phyloP scores from a whole-genome alignment of 2,329 filamentous ascomycete species.

The Xylariaceae sp. region DNA sequence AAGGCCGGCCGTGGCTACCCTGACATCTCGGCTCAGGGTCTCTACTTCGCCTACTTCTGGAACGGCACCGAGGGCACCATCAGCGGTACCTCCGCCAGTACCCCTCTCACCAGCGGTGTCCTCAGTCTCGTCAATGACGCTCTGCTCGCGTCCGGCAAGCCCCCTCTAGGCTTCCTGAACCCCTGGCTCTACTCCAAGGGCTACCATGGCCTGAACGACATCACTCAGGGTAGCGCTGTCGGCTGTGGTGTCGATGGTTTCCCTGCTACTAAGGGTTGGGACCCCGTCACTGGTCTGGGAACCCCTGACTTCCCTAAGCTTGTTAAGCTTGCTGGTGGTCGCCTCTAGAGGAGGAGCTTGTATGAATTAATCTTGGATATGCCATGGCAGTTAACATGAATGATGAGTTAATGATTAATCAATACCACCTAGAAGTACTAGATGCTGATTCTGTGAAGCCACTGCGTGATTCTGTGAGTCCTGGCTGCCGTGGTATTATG shows the following conservation, averaged over 20 bases:
- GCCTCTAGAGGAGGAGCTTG: conserved; percentile 9
- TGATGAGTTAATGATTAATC: neutral
- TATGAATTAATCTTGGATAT: neutral
- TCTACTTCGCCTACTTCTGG: conserved; percentile 33
- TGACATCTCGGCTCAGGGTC: conserved; percentile 36
- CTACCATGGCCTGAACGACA: conserved; percentile 36
- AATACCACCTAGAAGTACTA: neutral
- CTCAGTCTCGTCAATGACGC: conserved; percentile 59
- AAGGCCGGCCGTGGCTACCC: conserved; percentile 41
- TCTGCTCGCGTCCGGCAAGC: conserved; percentile 45
- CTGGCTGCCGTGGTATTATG: too few species aligned
- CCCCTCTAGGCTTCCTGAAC: conserved; percentile 40
- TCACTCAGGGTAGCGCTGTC: conserved; percentile 34
- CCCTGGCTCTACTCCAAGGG: conserved; percentile 38
- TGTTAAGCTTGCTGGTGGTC: conserved; percentile 25
- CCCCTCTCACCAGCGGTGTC: conserved; percentile 52
- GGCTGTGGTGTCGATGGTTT: conserved; percentile 35
- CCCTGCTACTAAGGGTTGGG: conserved; percentile 31
- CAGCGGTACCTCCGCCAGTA: conserved; percentile 49
- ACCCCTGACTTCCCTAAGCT: conserved; percentile 31
- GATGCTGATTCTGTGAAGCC: too few species aligned
- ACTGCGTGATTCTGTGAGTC: too few species aligned
- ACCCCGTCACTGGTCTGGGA: conserved; percentile 34
- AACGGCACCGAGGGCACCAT: conserved; percentile 35
- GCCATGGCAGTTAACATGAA: neutral